phyloP scores from a whole-genome alignment of 2,329 filamentous ascomycete genomes.

The Rutstroemia sp. region DNA sequence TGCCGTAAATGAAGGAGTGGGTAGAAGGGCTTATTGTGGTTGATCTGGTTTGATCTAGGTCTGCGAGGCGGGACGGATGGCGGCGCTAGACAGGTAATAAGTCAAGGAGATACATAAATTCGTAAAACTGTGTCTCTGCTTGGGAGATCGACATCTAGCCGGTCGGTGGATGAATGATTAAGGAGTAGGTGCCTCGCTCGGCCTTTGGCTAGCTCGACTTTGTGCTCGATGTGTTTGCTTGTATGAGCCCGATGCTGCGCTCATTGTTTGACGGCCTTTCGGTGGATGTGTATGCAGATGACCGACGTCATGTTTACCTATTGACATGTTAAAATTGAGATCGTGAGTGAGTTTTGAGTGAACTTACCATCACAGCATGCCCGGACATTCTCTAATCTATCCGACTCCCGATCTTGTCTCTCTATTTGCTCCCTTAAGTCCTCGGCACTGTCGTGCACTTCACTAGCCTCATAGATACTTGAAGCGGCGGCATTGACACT shows the following conservation, averaged over 20 bases:
- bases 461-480: conserved; percentile 47
- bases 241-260: conserved; percentile 16
- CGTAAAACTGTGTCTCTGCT: not conserved
- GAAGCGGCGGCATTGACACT: conserved; percentile 30
- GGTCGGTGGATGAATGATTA: not conserved
- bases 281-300: conserved; percentile 43
- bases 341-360: not conserved
- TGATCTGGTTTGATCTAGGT: too few relatives aligned
- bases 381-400: conserved; percentile 86
- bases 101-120: conserved; percentile 7
- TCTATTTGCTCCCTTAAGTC: conserved; percentile 76
- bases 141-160: not conserved
- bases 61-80: too few relatives aligned
- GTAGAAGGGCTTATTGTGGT: too few relatives aligned
- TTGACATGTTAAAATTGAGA: conserved; percentile 20
- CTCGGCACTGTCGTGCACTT: conserved; percentile 71
- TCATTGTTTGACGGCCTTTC: conserved; percentile 32
- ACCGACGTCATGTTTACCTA: conserved; percentile 69
- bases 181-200: conserved; percentile 4
- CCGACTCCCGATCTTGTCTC: conserved; percentile 66
- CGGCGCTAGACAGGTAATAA: not conserved
- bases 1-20: too few relatives aligned
- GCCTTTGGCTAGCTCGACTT: conserved; percentile 18
- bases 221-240: conserved; percentile 6
- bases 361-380: conserved; percentile 92